phyloP scores from a whole-genome alignment of 2,329 filamentous ascomycete genomes.

The Aspergillus sp. region DNA sequence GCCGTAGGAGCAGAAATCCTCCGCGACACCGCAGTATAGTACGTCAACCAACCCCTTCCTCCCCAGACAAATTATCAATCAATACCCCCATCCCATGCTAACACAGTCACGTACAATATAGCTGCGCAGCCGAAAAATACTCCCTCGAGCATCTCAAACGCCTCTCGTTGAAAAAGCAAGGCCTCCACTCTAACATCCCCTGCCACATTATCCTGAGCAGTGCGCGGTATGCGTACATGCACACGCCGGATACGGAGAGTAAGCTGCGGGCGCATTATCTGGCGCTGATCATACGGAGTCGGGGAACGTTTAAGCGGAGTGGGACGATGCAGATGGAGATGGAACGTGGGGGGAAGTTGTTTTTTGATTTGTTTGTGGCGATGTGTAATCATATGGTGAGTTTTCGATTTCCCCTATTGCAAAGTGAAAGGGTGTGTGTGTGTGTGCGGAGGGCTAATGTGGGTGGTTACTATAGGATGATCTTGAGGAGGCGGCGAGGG shows the following conservation, averaged over 20 bases:
- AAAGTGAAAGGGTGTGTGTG: background rate
- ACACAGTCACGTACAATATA: slow-evolving; percentile 17
- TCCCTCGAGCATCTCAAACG: slow-evolving; percentile 82
- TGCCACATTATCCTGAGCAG: slow-evolving; percentile 82
- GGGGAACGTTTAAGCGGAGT: slow-evolving; percentile 87
- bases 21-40: slow-evolving; percentile 87
- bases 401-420: slow-evolving; percentile 9
- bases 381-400: slow-evolving; percentile 86
- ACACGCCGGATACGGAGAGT: slow-evolving; percentile 89
- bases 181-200: slow-evolving; percentile 79
- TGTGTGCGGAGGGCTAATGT: background rate
- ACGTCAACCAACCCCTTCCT: slow-evolving; percentile 26
- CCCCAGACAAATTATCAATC: background rate
- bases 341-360: slow-evolving; percentile 81
- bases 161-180: slow-evolving; percentile 83
- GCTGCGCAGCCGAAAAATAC: slow-evolving; percentile 81
- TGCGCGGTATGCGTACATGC: slow-evolving; percentile 84
- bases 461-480: slow-evolving; percentile 11
- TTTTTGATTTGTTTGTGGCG: slow-evolving; percentile 92
- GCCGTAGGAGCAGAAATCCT: slow-evolving; percentile 68
- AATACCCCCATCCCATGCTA: background rate
- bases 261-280: slow-evolving; percentile 89
- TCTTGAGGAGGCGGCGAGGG: background rate
- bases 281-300: slow-evolving; percentile 84
- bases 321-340: slow-evolving; percentile 96